Conservation (phyloP, 768 basidiomycete genomes). For the Pleurotus salmoneostramineus region DNA sequence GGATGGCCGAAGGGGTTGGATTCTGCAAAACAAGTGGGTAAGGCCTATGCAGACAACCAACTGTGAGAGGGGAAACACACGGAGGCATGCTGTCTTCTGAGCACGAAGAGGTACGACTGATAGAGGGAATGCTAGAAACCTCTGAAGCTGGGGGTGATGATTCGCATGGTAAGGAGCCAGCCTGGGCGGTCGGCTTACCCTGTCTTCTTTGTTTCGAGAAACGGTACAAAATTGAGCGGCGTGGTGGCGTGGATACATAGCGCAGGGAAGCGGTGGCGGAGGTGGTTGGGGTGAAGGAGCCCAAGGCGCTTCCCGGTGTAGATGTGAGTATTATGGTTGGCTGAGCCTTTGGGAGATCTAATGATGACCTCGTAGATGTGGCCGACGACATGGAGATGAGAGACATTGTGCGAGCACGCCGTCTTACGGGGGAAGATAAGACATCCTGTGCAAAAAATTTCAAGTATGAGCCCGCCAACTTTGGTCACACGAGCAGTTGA, state of each 20-base stretch:
- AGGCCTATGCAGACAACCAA: slow-evolving; percentile 13
- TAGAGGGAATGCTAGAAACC: slow-evolving; percentile 23
- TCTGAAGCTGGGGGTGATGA: not conserved
- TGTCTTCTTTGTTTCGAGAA: not conserved
- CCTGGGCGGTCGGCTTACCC: not conserved
- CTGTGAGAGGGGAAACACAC: not conserved
- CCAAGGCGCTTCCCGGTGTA: slow-evolving; percentile 24
- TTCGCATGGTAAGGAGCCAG: not conserved
- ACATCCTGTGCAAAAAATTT: slow-evolving; percentile 46
- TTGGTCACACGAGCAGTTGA: slow-evolving; percentile 2
- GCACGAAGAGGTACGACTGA: slow-evolving; percentile 34
- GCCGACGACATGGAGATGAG: slow-evolving; percentile 20
- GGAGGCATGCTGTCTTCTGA: slow-evolving; percentile 8
- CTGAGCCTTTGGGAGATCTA: slow-evolving; percentile 17
- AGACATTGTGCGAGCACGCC: slow-evolving; percentile 12
- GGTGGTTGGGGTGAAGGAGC: slow-evolving; percentile 35
- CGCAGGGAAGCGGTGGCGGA: slow-evolving; percentile 27
- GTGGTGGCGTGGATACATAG: not conserved
- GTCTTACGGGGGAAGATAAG: slow-evolving; percentile 72
- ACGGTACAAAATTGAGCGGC: not conserved
- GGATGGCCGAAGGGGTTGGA: slow-evolving; percentile 5
- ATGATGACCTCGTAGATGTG: slow-evolving; percentile 13
- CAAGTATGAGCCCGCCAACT: not conserved
- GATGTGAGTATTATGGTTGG: slow-evolving; percentile 18
- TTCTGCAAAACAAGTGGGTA: slow-evolving; percentile 12